phyloP scores from a whole-genome alignment of 2,329 filamentous ascomycete species.

The Bipolaris cookei region DNA sequence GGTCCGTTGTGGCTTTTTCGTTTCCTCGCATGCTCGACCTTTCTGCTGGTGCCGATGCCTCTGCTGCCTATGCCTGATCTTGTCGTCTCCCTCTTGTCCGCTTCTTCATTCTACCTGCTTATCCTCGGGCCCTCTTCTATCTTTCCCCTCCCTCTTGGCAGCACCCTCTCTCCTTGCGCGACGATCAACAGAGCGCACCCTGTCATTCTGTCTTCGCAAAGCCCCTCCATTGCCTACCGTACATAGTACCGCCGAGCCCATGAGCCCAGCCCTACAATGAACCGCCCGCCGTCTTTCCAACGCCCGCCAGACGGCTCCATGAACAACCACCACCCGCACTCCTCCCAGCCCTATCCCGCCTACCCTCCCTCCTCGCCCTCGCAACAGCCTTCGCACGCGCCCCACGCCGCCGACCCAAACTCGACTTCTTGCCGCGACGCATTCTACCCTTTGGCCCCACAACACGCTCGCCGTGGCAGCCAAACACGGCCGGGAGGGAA shows the following conservation, averaged over 20 bases:
- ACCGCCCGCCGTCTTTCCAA: conserved; percentile 49
- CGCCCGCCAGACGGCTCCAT: conserved; percentile 51
- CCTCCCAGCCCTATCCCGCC: conserved; percentile 36
- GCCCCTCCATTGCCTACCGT: background rate
- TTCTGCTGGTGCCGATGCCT: background rate
- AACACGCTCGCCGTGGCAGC: conserved; percentile 50
- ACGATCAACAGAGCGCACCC: background rate
- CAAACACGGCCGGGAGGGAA: conserved; percentile 47
- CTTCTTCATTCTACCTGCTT: background rate
- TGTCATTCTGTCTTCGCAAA: background rate
- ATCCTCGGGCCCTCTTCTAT: background rate
- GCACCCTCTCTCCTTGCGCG: background rate
- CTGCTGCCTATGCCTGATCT: background rate
- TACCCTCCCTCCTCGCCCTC: conserved; percentile 45
- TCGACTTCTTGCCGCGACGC: conserved; percentile 55
- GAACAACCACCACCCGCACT: conserved; percentile 59
- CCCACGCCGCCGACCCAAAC: conserved; percentile 55
- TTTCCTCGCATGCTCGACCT: conserved; percentile 23
- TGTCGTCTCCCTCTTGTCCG: background rate
- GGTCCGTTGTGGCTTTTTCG: conserved; percentile 22
- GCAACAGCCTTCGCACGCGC: conserved; percentile 51
- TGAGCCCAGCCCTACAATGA: conserved; percentile 40
- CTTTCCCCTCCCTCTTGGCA: background rate
- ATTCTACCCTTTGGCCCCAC: conserved; percentile 50
- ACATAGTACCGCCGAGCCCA: conserved; percentile 9